phyloP scores from a whole-genome alignment of 352 stramenopile genomes.

The Poterioochromonas sp. region DNA sequence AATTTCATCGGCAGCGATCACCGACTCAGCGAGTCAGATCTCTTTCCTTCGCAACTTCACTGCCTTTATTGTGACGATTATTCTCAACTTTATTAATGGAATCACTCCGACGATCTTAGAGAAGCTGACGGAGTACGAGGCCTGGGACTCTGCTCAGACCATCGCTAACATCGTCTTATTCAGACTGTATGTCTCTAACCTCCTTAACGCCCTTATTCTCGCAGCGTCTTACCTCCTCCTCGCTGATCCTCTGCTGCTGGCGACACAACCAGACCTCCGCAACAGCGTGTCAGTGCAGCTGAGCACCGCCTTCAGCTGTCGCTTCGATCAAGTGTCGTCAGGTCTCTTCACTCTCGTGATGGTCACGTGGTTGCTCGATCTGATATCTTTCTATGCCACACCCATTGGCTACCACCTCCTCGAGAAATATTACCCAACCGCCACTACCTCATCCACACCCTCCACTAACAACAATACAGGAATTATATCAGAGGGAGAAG shows the following conservation, averaged over 20 bases:
- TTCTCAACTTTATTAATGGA: constrained; percentile 14
- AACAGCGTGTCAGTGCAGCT: not conserved
- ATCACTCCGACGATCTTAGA: not conserved
- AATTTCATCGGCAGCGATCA: not conserved
- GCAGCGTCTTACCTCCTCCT: constrained; percentile 4
- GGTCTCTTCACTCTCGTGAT: constrained; percentile 22
- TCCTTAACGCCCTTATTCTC: constrained; percentile 2
- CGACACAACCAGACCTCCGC: not conserved
- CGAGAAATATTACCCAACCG: not conserved
- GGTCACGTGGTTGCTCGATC: not conserved
- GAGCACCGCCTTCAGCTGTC: not conserved
- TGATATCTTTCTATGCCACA: not conserved
- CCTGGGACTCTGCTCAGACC: constrained; percentile 1
- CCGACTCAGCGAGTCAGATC: not conserved
- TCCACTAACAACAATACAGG: too few species aligned
- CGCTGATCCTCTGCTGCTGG: constrained; percentile 16
- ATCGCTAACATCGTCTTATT: not conserved
- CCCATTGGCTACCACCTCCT: not conserved
- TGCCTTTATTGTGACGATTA: constrained; percentile 14
- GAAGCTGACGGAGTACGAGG: constrained; percentile 6
- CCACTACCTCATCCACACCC: not conserved
- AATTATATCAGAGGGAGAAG: too few species aligned
- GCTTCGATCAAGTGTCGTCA: constrained; percentile 25
- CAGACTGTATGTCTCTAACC: constrained; percentile 17
- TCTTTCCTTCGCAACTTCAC: not conserved